Base-by-base conservation (phyloP, 768 basidiomycete species). In the Russula virescens region DNA sequence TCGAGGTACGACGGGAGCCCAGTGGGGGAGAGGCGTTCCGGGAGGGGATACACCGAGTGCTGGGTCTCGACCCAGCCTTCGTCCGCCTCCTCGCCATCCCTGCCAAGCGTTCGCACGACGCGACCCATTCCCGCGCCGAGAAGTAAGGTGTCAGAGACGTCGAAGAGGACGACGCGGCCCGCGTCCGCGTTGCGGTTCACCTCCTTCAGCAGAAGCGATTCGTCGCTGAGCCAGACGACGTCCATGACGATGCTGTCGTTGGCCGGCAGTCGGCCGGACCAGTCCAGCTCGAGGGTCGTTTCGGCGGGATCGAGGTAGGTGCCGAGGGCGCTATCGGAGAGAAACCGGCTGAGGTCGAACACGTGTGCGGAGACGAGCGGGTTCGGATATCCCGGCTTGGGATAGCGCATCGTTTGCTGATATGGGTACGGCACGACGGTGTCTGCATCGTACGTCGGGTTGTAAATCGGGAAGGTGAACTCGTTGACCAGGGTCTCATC, bases 31-130 rank as follows among this genome's bases (percentile, higher is more conserved):
- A 86, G 69, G 50, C 63, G 69, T 16, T 71, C 60, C 21, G 86
- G 81, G 21, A 91, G 75, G 1, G 83, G 81, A 64, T 80, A 76
- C 42, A 93, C 84, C 26, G 75, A 79, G 77, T 89, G 89, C 19
- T 73, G 77, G 63, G 83, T 76, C 55, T 98, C 91, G 64, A 98
- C 93, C 97, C 97, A 99, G 1, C 97, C 97, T 42, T 85, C 84
- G 70, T 97, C 96, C 0, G 86, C 88, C 70, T 96, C 81, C 69
- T 94, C 95, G 7, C 92, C 96, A 40, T 86, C 71, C 70, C 83
- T 81, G 5, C 94, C 96, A 11, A 96, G 78, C 63, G 79, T 86
- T 61, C 96, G 78, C 9, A 93, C 89, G 16, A 92, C 83, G 50
- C 67, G 70, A 8, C 86, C 85, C 9, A 68, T 66, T 52, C 70